Percentiles rank a stretch among this genome's conserved stretches.
These are phyloP conservation scores for Roridomyces roridus DNA, from an alignment of 768 basidiomycete species.

Conservation along the genomic window DNA sequence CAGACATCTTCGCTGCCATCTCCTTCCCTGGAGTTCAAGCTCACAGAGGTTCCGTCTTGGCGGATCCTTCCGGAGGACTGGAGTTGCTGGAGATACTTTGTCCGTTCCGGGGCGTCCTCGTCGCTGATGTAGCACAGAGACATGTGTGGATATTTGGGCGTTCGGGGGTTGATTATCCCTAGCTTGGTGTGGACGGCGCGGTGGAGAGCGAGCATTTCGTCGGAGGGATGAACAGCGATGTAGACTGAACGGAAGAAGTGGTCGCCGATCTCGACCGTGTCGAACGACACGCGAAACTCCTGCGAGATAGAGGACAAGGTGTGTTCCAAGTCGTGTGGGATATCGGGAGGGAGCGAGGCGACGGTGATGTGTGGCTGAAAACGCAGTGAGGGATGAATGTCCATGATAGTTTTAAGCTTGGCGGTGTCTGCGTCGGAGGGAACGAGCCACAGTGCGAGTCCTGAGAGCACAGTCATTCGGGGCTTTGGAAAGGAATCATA, in stretches of 20 bases:
- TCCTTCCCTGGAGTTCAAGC: conserved; percentile 37
- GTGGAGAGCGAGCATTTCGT: conserved; percentile 56
- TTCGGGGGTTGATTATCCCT: conserved; percentile 43
- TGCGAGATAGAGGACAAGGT: conserved; percentile 48
- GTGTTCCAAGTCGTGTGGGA: conserved; percentile 32
- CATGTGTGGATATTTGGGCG: conserved; percentile 72
- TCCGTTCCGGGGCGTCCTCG: conserved; percentile 65
- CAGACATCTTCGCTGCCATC: conserved; percentile 30
- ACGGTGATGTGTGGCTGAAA: conserved; percentile 80
- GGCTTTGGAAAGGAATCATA: too few relatives aligned
- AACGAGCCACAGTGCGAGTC: conserved; percentile 75
- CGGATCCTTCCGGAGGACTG: conserved; percentile 40
- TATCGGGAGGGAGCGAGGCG: conserved; percentile 42
- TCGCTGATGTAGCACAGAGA: conserved; percentile 79
- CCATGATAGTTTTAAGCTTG: conserved; percentile 56
- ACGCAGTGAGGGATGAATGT: conserved; percentile 44
- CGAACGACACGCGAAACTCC: conserved; percentile 52
- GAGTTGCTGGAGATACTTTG: conserved; percentile 51
- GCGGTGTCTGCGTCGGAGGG: conserved; percentile 52
- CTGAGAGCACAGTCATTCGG: conserved; percentile 35
- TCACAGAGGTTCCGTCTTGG: conserved; percentile 27
- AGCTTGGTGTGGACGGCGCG: conserved; percentile 46
- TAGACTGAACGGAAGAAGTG: conserved; percentile 79
- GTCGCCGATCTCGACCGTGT: conserved; percentile 58
- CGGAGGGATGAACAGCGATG: conserved; percentile 52